These are phyloP conservation scores for Aspergillus sergii DNA, from an alignment of 2,329 filamentous ascomycete species.

Conservation along the genomic window DNA sequence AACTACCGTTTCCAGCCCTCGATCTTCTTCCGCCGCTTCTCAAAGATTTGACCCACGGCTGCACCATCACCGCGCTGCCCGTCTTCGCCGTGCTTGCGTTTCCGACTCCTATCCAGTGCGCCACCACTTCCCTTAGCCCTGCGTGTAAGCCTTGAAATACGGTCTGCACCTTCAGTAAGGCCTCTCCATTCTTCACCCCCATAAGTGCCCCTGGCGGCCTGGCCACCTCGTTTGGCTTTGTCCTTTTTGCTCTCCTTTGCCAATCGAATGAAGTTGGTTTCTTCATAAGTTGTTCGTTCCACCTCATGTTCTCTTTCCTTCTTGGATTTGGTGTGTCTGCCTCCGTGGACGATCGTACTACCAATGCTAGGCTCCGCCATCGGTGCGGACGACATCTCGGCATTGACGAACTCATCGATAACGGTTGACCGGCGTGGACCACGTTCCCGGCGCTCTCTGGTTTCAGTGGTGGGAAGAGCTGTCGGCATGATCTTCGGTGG, in stretches of 20 bases:
- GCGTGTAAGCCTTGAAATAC: constrained; percentile 81
- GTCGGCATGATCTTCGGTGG: constrained; percentile 88
- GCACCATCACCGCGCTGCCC: constrained; percentile 65
- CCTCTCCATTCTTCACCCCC: constrained; percentile 94
- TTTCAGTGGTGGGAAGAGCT: constrained; percentile 71
- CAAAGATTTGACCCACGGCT: constrained; percentile 67
- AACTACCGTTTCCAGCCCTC: constrained; percentile 43
- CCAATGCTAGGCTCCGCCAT: constrained; percentile 87
- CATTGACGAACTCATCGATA: constrained; percentile 87
- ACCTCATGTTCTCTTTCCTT: constrained; percentile 75
- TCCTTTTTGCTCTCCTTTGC: constrained; percentile 90
- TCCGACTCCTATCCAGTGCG: constrained; percentile 79
- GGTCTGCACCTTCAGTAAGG: constrained; percentile 80
- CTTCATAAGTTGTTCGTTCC: constrained; percentile 84
- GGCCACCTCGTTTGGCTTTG: constrained; percentile 60
- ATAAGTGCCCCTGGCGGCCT: constrained; percentile 60
- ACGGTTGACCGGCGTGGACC: constrained; percentile 74
- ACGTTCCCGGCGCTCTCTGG: constrained; percentile 61
- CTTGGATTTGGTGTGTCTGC: constrained; percentile 76
- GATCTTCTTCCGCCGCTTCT: constrained; percentile 49
- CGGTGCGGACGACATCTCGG: constrained; percentile 81
- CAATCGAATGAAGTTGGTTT: constrained; percentile 85
- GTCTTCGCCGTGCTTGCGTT: constrained; percentile 73
- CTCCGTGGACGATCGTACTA: constrained; percentile 79
- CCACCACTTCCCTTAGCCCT: constrained; percentile 61